Evolutionary conservation across 129 eudicot species (phyloP), one percentile per base, ranked within the genome.

Genomic region (Pittosporum tobira): DNA sequence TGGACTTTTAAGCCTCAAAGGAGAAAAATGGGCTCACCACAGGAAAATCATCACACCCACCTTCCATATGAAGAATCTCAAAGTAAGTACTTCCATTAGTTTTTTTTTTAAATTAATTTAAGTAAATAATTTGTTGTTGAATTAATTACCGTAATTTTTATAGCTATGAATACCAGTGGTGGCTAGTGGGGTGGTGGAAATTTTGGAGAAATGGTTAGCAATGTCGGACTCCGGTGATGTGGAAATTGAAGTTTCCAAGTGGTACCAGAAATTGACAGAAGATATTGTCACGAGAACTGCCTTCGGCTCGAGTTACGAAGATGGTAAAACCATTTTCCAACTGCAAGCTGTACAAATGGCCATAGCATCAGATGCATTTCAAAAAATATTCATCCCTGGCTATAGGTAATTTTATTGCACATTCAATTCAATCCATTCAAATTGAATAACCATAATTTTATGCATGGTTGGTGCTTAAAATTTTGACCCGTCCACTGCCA

Each of bases 21-120:
- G 95, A 2, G 87, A 83, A 61, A 90, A 86, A 83, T 86, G 97
- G 98, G 95, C 94, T 75, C 86, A 77, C 71, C 98, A 86, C 48
- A 74, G 98, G 28, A 90, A 80, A 63, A 90, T 86, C 71, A 86
- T 90, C 54, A 84, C 91, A 25, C 98, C 98, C 3, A 78, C 83
- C 27, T 90, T 90, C 79, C 85, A 86, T 81, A 75, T 84, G 75
- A 94, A 90, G 36, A 90, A 90, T 78, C 88, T 90, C 64, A 86
- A 85, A 75, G 95, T 85, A 75, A 55, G 58, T 66, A 59, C 22
- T 5, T 36, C 23, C 18, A 51, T 28, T n/a, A 11, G 6, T 10
- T 29, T 8, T 51, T 43, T 37, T 34, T 1, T 12, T 29, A n/a
- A n/a, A n/a, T n/a, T n/a, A n/a, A n/a, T n/a, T n/a, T n/a, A n/a